A percentile compares a stretch with the other conserved stretches of the same genome.
Evolutionary conservation across 106 monocot genomes (phyloP).

Genomic region (Amphibolis antarctica): DNA sequence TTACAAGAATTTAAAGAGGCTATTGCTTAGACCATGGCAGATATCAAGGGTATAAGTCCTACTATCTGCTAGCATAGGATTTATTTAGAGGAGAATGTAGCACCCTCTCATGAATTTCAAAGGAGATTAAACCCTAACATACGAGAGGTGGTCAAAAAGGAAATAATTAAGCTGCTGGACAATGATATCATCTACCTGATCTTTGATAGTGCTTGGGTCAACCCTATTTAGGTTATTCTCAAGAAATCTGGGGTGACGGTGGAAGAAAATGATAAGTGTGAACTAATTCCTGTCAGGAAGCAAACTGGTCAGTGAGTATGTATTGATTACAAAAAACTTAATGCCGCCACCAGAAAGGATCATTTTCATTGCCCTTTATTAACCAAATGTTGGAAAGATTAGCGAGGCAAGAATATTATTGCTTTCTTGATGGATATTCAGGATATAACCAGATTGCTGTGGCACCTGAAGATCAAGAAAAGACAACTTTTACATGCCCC

Average conservation of each 20-base stretch:
- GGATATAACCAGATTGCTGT: conserved; percentile 8
- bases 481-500: neutral
- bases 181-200: neutral
- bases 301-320: neutral
- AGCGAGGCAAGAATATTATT: neutral
- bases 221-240: neutral
- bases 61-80: too few relatives aligned
- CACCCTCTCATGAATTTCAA: too few relatives aligned
- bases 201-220: neutral
- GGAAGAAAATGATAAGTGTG: neutral
- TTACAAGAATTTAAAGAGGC: too few relatives aligned
- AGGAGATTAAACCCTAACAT: too few relatives aligned
- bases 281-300: neutral
- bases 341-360: too few relatives aligned
- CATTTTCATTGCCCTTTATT: conserved; percentile 5
- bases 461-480: neutral
- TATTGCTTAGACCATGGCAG: too few relatives aligned
- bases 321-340: too few relatives aligned
- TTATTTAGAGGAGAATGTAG: too few relatives aligned
- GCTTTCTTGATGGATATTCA: conserved; percentile 6
- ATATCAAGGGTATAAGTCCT: too few relatives aligned
- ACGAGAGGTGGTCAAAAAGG: too few relatives aligned
- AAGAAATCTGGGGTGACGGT: neutral
- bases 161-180: too few relatives aligned
- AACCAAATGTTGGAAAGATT: conserved; percentile 3